A percentile compares a stretch with the other conserved stretches of the same genome.
Evolutionary conservation across 2,329 filamentous ascomycete genomes (phyloP).

Genomic region (Rutstroemia sp.): DNA sequence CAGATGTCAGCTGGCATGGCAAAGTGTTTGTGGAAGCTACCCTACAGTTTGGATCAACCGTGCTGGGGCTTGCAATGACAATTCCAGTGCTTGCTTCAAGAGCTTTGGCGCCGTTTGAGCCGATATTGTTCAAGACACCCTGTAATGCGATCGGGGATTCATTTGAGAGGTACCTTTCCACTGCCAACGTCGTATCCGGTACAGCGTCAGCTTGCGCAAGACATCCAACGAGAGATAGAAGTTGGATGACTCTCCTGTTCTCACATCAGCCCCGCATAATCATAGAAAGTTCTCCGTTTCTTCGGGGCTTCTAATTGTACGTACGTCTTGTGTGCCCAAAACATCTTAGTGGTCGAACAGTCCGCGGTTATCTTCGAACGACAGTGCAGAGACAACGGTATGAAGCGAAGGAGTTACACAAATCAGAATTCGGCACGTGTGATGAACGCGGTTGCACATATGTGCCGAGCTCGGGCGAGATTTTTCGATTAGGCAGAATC

Average conservation of each 20-base stretch:
- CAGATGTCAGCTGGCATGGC: constrained; percentile 6
- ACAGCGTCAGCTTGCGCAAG: neutral
- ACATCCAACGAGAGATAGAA: neutral
- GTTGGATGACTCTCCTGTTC: neutral
- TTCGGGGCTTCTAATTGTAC: neutral
- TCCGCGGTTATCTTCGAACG: neutral
- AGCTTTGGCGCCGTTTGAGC: constrained; percentile 41
- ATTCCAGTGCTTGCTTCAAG: constrained; percentile 41
- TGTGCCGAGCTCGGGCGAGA: too few relatives aligned
- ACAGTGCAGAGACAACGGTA: too few relatives aligned
- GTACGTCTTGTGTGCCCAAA: too few relatives aligned
- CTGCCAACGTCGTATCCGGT: neutral
- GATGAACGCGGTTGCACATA: too few relatives aligned
- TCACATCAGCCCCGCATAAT: neutral
- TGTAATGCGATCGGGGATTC: constrained; percentile 41
- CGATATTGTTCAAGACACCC: constrained; percentile 48
- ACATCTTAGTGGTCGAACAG: neutral
- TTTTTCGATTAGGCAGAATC: too few relatives aligned
- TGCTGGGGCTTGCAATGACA: constrained; percentile 48
- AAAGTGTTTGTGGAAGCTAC: neutral
- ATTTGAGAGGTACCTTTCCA: neutral
- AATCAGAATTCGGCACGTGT: too few relatives aligned
- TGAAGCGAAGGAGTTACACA: too few relatives aligned
- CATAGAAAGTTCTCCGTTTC: neutral
- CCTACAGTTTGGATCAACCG: constrained; percentile 44